Evolutionary conservation across 495 filamentous ascomycete genomes (phyloP), one percentile per base, ranked within the genome.

Genomic region (Cercophora samala): DNA sequence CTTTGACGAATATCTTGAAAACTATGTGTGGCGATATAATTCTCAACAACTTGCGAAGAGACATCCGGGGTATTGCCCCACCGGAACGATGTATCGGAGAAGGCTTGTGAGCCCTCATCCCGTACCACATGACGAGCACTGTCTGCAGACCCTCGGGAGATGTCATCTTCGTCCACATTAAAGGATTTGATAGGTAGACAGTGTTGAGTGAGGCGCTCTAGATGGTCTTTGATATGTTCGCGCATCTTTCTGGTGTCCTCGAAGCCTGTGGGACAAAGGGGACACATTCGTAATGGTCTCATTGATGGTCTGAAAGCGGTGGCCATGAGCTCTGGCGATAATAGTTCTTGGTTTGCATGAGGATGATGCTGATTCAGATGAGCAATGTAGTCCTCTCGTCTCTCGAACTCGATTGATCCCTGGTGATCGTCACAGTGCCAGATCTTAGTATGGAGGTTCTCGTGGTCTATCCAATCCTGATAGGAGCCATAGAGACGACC

Each of bases 401-500:
- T 58, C 19, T 58, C 54, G 18, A 58, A 58, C 54, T 58, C 54
- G 2, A 3, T 11, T 22, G 19, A 5, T 46, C 3, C 37, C 15
- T 0, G 6, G 13, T 58, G 54, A 24, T 22, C 3, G 21, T 58
- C 19, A 17, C 54, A 58, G 21, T 58, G 54, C 54, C 54, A 58
- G 5, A 13, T 4, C 6, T 24, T 21, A 21, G 23, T 24, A 21
- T 67, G 68, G 15, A 62, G 55, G 32, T 51, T 73, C 62, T 78
- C 75, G 25, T 76, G 75, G n/a, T 68, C 62, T 24, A 69, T 66
- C 75, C 75, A 76, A 2, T 76, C 73, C 51, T 73, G 69, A 26
- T 67, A 68, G 19, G 63, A 63, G 23, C 74, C 73, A 32, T 75
- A 78, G 17, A 75, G 65, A 11, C 64, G 63, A 52, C 66, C 62